Evolutionary conservation across 192 early-diverging fungal species (phyloP).

Genomic region (Martensiomyces pterosporus): DNA sequence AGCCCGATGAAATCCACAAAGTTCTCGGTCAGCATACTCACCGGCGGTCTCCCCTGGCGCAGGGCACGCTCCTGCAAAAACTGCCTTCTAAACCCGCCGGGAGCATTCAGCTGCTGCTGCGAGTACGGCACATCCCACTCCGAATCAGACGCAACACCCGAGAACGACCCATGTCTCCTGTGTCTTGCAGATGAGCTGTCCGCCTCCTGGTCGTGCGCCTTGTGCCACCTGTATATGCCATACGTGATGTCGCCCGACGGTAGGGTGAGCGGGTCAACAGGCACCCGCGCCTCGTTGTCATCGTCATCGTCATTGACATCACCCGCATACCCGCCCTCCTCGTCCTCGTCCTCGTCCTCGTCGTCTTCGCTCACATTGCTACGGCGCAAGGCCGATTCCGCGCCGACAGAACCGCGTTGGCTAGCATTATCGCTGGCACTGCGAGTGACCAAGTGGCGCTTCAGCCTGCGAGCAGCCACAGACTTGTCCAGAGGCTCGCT

Average conservation of each 20-base stretch:
- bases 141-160: slow-evolving; percentile 30
- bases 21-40: slow-evolving; percentile 71
- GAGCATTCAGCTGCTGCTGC: slow-evolving; percentile 54
- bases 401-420: neutral
- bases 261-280: slow-evolving; percentile 53
- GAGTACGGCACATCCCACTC: slow-evolving; percentile 40
- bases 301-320: slow-evolving; percentile 27
- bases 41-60: slow-evolving; percentile 57
- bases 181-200: neutral
- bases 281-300: slow-evolving; percentile 24
- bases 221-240: slow-evolving; percentile 84
- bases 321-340: slow-evolving; percentile 27
- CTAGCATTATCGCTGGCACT: slow-evolving; percentile 1
- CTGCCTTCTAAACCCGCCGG: slow-evolving; percentile 86
- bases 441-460: slow-evolving; percentile 65
- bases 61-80: slow-evolving; percentile 73
- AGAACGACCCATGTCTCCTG: slow-evolving; percentile 29
- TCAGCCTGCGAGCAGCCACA: slow-evolving; percentile 58
- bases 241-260: slow-evolving; percentile 72
- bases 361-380: no score
- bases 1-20: slow-evolving; percentile 93
- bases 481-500: slow-evolving; percentile 10
- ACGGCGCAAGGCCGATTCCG: no score
- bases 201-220: slow-evolving; percentile 48
- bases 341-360: slow-evolving; percentile 3